phyloP scores from a whole-genome alignment of 441 rosid genomes.

The Pelargonium fulgidum region DNA sequence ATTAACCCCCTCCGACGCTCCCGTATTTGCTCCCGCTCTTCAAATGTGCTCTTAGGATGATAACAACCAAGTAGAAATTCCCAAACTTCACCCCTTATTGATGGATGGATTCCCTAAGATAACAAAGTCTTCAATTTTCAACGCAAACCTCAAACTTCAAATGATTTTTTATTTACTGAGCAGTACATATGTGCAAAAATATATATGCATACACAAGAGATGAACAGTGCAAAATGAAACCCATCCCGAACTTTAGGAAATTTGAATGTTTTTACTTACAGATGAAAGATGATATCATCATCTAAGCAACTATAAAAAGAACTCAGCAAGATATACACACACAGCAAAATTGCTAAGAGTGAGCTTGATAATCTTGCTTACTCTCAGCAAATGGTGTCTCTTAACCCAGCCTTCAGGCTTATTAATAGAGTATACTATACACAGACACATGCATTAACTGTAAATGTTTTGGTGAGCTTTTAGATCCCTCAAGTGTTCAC shows the following conservation, averaged over 20 bases:
- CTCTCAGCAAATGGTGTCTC: too few relatives aligned
- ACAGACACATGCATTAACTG: too few relatives aligned
- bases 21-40: constrained; percentile 67
- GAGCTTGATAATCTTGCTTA: background rate
- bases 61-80: constrained; percentile 87
- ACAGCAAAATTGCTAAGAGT: background rate
- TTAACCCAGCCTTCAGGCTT: too few relatives aligned
- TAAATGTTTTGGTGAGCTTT: too few relatives aligned
- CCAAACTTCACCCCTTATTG: constrained; percentile 98
- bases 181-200: background rate
- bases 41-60: constrained; percentile 79
- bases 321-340: background rate
- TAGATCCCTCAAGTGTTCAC: too few relatives aligned
- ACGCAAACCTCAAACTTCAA: background rate
- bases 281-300: too few relatives aligned
- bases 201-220: background rate
- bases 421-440: too few relatives aligned
- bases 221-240: background rate
- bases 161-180: background rate
- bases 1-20: constrained; percentile 53
- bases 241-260: background rate
- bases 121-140: background rate
- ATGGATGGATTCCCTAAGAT: constrained; percentile 81
- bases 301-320: background rate
- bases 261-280: too few relatives aligned